Conservation (phyloP, 108 stramenopile genomes). For the Chaetoceros tenuissimus region DNA sequence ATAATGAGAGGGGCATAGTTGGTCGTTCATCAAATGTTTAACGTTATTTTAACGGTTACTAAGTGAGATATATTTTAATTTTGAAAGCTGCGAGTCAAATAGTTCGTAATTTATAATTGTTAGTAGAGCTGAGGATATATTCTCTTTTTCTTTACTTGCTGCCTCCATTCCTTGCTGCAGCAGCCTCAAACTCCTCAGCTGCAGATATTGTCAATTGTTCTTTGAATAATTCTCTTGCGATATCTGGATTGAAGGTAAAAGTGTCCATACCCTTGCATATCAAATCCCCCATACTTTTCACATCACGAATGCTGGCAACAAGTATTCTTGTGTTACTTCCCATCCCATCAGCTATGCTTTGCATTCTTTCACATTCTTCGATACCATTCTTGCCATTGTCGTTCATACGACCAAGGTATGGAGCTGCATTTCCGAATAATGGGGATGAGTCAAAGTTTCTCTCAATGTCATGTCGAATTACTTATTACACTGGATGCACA, state of each 20-base stretch:
- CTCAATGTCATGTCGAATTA: too few relatives aligned
- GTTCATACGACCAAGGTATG: constrained; percentile 42
- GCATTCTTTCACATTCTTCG: constrained; percentile 44
- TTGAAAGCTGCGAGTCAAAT: too few relatives aligned
- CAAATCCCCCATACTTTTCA: constrained; percentile 34
- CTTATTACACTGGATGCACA: too few relatives aligned
- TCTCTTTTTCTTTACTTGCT: not conserved
- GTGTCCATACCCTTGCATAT: constrained; percentile 45
- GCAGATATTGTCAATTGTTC: constrained; percentile 48
- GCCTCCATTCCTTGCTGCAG: constrained; percentile 23
- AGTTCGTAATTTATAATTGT: too few relatives aligned
- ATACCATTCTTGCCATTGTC: constrained; percentile 57
- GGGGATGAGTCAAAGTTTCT: too few relatives aligned
- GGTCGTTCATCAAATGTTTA: too few relatives aligned
- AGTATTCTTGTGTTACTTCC: constrained; percentile 51
- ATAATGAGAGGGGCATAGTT: too few relatives aligned
- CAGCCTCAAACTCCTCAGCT: constrained; percentile 46
- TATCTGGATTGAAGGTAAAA: constrained; percentile 47
- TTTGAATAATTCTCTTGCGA: constrained; percentile 44
- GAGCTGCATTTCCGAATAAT: constrained; percentile 9
- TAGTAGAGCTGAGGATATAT: too few relatives aligned
- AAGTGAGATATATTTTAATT: too few relatives aligned
- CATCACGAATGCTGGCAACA: constrained; percentile 50
- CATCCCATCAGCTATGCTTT: constrained; percentile 45
- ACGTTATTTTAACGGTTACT: too few relatives aligned